Conservation (phyloP, 108 stramenopile genomes). For the Cyclotella atomus region DNA sequence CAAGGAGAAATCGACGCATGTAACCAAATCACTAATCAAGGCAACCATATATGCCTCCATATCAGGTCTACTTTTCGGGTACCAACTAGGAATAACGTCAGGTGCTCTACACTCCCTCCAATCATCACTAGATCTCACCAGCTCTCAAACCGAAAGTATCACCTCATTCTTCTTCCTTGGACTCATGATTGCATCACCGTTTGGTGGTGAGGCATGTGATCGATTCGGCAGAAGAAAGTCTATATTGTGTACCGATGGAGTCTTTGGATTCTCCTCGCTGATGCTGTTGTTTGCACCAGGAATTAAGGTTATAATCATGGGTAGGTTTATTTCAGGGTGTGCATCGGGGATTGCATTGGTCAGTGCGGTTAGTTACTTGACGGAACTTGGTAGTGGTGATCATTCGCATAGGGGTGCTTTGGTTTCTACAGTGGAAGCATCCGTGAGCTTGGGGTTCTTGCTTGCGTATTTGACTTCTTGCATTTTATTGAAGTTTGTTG, state of each 20-base stretch:
- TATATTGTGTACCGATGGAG: constrained; percentile 44
- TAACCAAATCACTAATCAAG: background rate
- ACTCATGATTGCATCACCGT: constrained; percentile 41
- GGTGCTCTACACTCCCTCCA: constrained; percentile 48
- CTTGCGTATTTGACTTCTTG: constrained; percentile 42
- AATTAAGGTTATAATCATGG: constrained; percentile 27
- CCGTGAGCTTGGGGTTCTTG: constrained; percentile 46
- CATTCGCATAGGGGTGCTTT: constrained; percentile 48
- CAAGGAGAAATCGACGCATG: background rate
- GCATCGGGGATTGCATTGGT: constrained; percentile 41
- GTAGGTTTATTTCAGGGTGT: constrained; percentile 43
- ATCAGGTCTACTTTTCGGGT: constrained; percentile 54
- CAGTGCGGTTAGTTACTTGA: constrained; percentile 47
- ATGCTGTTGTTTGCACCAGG: constrained; percentile 33
- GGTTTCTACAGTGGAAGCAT: constrained; percentile 47
- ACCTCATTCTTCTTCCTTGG: constrained; percentile 47
- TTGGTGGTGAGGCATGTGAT: constrained; percentile 46
- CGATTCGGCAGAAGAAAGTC: constrained; percentile 32
- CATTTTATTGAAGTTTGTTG: constrained; percentile 12
- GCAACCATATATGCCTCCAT: constrained; percentile 40
- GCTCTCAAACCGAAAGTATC: constrained; percentile 40
- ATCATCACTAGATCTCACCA: constrained; percentile 38
- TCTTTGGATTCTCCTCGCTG: constrained; percentile 32
- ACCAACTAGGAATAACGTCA: constrained; percentile 41
- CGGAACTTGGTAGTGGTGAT: constrained; percentile 39